Base-by-base conservation (phyloP, 148 eudicot species). In the Amaranthus hypochondriacus region DNA sequence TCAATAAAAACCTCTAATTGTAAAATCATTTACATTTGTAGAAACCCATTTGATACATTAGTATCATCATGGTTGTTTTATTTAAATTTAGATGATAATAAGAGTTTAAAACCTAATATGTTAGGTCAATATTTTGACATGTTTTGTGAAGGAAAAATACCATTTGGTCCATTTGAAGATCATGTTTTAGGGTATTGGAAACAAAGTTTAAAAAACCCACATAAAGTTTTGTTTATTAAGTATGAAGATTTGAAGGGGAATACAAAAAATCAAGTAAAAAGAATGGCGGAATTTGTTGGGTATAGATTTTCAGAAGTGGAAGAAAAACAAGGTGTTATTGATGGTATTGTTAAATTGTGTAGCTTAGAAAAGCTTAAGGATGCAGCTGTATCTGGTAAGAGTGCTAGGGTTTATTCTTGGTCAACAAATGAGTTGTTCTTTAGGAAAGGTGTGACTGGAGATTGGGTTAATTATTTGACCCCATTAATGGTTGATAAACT, bases 341-440 rank as follows among this genome's bases (percentile, higher is more conserved):
- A 58, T 28, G 71, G 55, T 15, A 80, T 76, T 3, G 28, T 80
- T 0, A 56, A 72, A 21, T 9, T 80, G 65, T 80, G 79, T 15
- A 68, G 80, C 57, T 53, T 76, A 48, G 47, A 67, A 57, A 76
- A 56, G 67, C 46, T 80, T 56, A 76, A 68, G 7, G 56, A 68
- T 9, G 46, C 48, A n/a, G 83, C 71, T 47, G 67, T 53, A n/a
- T 79, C 71, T 47, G 67, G 42, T 10, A 68, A 62, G 48, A 76
- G 11, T 9, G 68, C 66, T 0, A 21, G 70, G 52, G 68, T 80
- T 7, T 71, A 78, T 66, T 12, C 62, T 2, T 6, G 49, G 18
- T 46, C 75, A 58, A 71, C 74, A 47, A 83, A 85, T 18, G 83
- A 77, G 59, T 43, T 28, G 61, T 81, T 82, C 75, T 86, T 86